Evolutionary conservation across 352 stramenopile species (phyloP).

Genomic region (Halophytophthora batemanensis): DNA sequence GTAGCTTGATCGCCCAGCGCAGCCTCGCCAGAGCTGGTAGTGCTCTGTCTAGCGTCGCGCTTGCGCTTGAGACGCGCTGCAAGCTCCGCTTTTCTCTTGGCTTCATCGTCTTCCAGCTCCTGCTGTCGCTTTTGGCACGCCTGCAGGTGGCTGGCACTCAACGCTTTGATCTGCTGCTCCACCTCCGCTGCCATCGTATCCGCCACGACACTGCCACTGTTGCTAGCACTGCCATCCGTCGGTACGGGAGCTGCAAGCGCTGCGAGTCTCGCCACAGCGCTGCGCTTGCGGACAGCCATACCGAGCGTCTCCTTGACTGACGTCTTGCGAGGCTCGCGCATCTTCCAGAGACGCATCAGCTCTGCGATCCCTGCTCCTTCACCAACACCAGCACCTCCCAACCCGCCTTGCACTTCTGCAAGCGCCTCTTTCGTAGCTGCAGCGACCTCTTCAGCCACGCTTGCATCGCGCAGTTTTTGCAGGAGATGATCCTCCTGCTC

Average conservation of each 20-base stretch:
- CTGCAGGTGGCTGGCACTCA: constrained; percentile 22
- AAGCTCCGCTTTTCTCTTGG: constrained; percentile 13
- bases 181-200: constrained; percentile 25
- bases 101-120: constrained; percentile 23
- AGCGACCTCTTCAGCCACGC: constrained; percentile 10
- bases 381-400: not conserved
- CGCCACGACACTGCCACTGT: constrained; percentile 9
- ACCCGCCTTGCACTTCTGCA: constrained; percentile 7
- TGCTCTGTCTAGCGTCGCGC: constrained; percentile 7
- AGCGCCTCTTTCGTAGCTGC: constrained; percentile 18
- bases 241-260: constrained; percentile 1
- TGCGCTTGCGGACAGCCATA: constrained; percentile 7
- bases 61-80: constrained; percentile 17
- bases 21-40: not conserved
- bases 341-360: constrained; percentile 15
- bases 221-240: not conserved
- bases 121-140: constrained; percentile 25
- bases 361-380: constrained; percentile 7
- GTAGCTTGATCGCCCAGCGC: not conserved
- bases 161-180: constrained; percentile 30
- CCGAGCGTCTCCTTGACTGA: constrained; percentile 1
- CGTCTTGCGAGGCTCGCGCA: constrained; percentile 4
- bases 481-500: constrained; percentile 20
- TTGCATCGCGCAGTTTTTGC: constrained; percentile 17
- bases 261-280: constrained; percentile 7